Evolutionary conservation across 192 early-diverging fungal genomes (phyloP), one percentile per base, ranked within the genome.

Genomic region (Coemansia sp.): DNA sequence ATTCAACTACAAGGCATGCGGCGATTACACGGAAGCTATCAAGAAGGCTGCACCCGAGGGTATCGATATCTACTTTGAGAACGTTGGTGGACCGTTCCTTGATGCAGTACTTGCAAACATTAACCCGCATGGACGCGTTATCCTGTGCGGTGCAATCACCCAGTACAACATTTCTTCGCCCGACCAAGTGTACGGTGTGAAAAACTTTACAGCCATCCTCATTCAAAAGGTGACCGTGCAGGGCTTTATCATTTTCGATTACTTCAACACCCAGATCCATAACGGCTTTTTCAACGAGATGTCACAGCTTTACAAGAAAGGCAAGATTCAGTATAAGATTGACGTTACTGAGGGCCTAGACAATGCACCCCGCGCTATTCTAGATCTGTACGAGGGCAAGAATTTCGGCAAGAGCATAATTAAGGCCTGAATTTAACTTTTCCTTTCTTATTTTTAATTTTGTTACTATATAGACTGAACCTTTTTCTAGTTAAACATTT

Each of bases 1-100:
- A 9, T 91, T 96, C 86, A 96, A 96, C 86, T 96, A 96, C 90
- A 96, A 95, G 80, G 92, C 86, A 10, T 85, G 79, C n/a, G 83
- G 78, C 18, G 69, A 71, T 47, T 67, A 71, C 10, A 59, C 69
- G 2, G 72, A 63, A 0, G 85, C 83, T 21, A 86, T 96, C 19
- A 75, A 62, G 41, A 71, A 87, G 77, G 71, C 77, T 10, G 87
- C 86, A 37, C 93, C 93, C 22, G 74, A 91, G 11, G 93, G 94
- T 37, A 88, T 95, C 62, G 95, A 95, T 67, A 87, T 95, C 19
- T 94, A 94, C 71, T 94, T 88, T 74, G 92, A 95, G 49, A 86
- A 91, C 48, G 90, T 94, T 19, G 90, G 89, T 54, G 94, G 93
- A 22, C 85, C 89, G 73, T 86, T 84, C 61, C 83, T 96, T 12